Evolutionary conservation across 2,329 filamentous ascomycete genomes (phyloP), one percentile per base, ranked within the genome.

Genomic region (Alternaria angustiovoidea): DNA sequence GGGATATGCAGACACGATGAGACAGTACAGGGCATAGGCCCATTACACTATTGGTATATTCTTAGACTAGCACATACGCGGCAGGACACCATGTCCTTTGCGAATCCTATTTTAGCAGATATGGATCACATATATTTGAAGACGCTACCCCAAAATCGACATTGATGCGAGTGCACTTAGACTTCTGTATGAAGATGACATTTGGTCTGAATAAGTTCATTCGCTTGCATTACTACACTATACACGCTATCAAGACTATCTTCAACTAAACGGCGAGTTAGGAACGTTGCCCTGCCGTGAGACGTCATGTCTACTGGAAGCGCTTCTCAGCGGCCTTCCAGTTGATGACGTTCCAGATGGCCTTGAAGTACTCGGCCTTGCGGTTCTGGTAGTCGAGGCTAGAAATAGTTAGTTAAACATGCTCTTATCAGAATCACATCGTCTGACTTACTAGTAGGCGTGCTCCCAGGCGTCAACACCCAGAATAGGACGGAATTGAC

Each of bases 281-380:
- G 52, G 51, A 59, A 47, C 57, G 12, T 12, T 12, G 38, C 43
- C 44, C 57, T 51, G 44, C 52, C 57, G 52, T 22, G 14, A 42
- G 7, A n/a, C 14, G 7, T 24, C 6, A 26, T 4, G 9, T 51
- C 32, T 63, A 86, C 72, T 83, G 80, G 75, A 92, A 93, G 67
- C 92, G 88, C 85, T 89, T 88, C 79, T 91, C 89, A 44, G 93
- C 94, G 32, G 91, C 88, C 87, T 93, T 93, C 94, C 94, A 97
- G 88, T 97, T 97, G 80, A 97, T 84, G 51, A 97, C 93, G 70
- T 96, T 92, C 94, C 94, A 97, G 78, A 97, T 91, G 60, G 92
- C 92, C 73, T 87, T 87, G 81, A 97, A 97, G 86, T 97, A 97
- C 84, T 97, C 93, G 59, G 91, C 93, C 88, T 97, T 97, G 81